A percentile compares a stretch with the other conserved stretches of the same genome.
Evolutionary conservation across 2,329 filamentous ascomycete genomes (phyloP).

Genomic region (Lasiodiplodia sp.): DNA sequence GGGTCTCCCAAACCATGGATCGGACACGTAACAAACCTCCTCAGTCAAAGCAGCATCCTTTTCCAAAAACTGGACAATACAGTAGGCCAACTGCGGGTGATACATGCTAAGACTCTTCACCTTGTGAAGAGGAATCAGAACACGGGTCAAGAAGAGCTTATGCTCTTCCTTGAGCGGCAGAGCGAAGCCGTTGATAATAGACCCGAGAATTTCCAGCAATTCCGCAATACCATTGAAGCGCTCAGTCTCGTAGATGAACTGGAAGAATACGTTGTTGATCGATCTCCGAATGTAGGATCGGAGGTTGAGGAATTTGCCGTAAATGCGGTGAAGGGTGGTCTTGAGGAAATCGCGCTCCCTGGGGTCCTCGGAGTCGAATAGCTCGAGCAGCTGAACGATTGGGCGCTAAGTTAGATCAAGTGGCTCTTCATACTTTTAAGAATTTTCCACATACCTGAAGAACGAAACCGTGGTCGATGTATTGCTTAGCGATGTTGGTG

Average conservation of each 20-base stretch:
- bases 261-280: conserved; percentile 99
- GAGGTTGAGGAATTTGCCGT: conserved; percentile 97
- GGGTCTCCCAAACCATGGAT: background rate
- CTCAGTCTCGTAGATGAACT: conserved; percentile 98
- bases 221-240: conserved; percentile 98
- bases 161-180: conserved; percentile 97
- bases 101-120: conserved; percentile 99
- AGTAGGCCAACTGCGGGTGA: conserved; percentile 96
- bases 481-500: conserved; percentile 98
- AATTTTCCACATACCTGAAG: conserved; percentile 65
- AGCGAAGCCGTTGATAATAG: conserved; percentile 98
- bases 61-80: conserved; percentile 97
- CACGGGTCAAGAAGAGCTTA: conserved; percentile 94
- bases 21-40: conserved; percentile 68
- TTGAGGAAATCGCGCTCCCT: conserved; percentile 97
- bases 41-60: conserved; percentile 97
- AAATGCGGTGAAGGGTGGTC: conserved; percentile 96
- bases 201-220: conserved; percentile 92
- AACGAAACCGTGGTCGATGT: conserved; percentile 98
- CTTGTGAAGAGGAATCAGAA: conserved; percentile 93
- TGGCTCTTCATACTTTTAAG: background rate
- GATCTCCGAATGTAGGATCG: conserved; percentile 96
- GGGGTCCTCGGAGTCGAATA: conserved; percentile 98
- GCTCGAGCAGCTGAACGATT: conserved; percentile 75
- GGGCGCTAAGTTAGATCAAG: conserved; percentile 33